These are phyloP conservation scores for Thinopyrum elongatum DNA, from an alignment of 176 grass and related monocot species.

Conservation along the genomic window DNA sequence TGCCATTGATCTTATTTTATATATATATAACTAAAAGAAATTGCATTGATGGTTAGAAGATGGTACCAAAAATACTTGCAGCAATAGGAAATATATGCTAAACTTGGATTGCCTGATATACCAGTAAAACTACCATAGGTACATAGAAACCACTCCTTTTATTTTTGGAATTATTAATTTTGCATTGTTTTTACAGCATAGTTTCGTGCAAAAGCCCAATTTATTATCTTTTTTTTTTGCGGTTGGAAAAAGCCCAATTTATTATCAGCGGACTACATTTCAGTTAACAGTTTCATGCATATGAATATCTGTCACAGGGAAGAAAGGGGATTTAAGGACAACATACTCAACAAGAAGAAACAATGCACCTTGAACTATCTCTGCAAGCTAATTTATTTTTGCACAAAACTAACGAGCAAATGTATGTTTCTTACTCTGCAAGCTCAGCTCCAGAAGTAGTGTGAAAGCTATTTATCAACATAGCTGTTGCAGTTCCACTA, in stretches of 20 bases:
- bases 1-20: neutral
- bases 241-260: neutral
- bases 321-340: neutral
- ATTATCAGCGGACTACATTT: neutral
- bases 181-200: neutral
- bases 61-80: neutral
- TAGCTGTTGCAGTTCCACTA: slow-evolving; percentile 52
- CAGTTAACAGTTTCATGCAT: neutral
- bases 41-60: neutral
- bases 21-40: neutral
- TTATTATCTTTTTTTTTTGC: too few relatives aligned
- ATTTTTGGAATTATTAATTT: neutral
- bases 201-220: neutral
- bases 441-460: slow-evolving; percentile 49
- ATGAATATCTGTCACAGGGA: neutral
- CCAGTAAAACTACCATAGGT: neutral
- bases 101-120: neutral
- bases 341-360: neutral
- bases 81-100: neutral
- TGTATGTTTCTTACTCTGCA: slow-evolving; percentile 41
- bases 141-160: neutral
- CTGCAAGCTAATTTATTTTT: neutral
- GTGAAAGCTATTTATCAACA: slow-evolving; percentile 67
- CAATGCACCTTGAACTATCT: neutral
- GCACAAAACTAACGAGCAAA: neutral